These are phyloP conservation scores for Ballota nigra DNA, from an alignment of 257 asterid species.

Conservation along the genomic window DNA sequence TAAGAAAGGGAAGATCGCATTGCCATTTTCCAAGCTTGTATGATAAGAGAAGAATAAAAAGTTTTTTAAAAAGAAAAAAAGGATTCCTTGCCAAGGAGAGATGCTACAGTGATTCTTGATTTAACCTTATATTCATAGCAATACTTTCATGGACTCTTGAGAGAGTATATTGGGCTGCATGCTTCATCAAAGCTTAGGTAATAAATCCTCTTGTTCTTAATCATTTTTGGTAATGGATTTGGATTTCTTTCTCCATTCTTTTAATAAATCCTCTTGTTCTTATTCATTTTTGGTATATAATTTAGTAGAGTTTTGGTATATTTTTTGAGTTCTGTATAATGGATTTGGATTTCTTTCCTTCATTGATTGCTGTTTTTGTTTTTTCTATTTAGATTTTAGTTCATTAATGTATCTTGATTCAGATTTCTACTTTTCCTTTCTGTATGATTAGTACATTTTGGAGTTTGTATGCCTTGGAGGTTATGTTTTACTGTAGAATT, in stretches of 20 bases:
- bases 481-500: conserved; percentile 3
- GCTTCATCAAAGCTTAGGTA: conserved; percentile 41
- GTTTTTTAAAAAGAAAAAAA: conserved; percentile 8
- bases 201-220: conserved; percentile 2
- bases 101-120: conserved; percentile 37
- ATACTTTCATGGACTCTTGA: conserved; percentile 25
- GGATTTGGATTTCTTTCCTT: conserved; percentile 7
- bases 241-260: not conserved
- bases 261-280: too few species aligned
- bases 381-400: not conserved
- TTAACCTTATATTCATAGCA: conserved; percentile 28
- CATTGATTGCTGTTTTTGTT: not conserved
- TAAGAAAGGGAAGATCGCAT: conserved; percentile 31
- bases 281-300: too few species aligned
- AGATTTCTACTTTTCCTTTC: not conserved
- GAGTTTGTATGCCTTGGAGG: conserved; percentile 19
- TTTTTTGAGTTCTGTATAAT: too few species aligned
- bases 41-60: conserved; percentile 22
- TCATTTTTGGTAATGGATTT: not conserved
- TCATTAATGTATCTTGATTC: conserved; percentile 5
- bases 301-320: too few species aligned
- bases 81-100: conserved; percentile 46
- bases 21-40: conserved; percentile 29
- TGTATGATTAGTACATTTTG: conserved; percentile 7
- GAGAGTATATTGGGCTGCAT: conserved; percentile 39